Conservation (phyloP, 2,329 filamentous ascomycete species). For the Bipolaris gigantea region DNA sequence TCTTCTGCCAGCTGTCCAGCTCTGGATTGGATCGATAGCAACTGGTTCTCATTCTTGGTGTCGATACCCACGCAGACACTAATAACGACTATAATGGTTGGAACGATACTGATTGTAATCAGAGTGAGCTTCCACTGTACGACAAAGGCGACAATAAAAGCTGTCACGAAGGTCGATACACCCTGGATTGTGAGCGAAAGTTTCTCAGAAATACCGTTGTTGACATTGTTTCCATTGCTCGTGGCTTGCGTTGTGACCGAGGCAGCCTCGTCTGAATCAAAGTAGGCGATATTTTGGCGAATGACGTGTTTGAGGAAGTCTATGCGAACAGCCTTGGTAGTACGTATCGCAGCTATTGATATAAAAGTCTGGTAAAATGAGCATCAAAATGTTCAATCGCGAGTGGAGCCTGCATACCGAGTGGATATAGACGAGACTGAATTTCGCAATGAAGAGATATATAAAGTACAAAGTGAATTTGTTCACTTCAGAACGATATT, state of each 20-base stretch:
- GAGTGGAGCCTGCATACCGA: slow-evolving; percentile 15
- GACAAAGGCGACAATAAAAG: slow-evolving; percentile 88
- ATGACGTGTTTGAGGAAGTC: slow-evolving; percentile 68
- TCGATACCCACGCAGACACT: slow-evolving; percentile 41
- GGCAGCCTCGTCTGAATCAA: slow-evolving; percentile 84
- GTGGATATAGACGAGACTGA: slow-evolving; percentile 60
- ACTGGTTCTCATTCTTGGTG: slow-evolving; percentile 40
- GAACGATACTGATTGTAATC: slow-evolving; percentile 61
- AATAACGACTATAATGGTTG: slow-evolving; percentile 44
- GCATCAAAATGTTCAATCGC: neutral
- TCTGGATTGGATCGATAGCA: slow-evolving; percentile 49
- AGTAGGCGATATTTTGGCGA: slow-evolving; percentile 47
- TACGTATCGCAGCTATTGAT: slow-evolving; percentile 56
- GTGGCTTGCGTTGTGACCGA: slow-evolving; percentile 95
- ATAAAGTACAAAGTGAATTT: slow-evolving; percentile 64
- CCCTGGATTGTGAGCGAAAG: slow-evolving; percentile 50
- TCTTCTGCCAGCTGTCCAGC: slow-evolving; percentile 55
- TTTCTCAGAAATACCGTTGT: slow-evolving; percentile 72
- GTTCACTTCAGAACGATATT: slow-evolving; percentile 46
- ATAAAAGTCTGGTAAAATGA: slow-evolving; percentile 39
- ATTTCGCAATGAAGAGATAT: slow-evolving; percentile 69
- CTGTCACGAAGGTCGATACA: slow-evolving; percentile 65
- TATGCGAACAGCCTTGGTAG: slow-evolving; percentile 56
- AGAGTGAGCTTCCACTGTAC: slow-evolving; percentile 92
- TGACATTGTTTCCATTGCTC: slow-evolving; percentile 88